phyloP scores from a whole-genome alignment of 768 basidiomycete genomes.

The Trametes cubensis region DNA sequence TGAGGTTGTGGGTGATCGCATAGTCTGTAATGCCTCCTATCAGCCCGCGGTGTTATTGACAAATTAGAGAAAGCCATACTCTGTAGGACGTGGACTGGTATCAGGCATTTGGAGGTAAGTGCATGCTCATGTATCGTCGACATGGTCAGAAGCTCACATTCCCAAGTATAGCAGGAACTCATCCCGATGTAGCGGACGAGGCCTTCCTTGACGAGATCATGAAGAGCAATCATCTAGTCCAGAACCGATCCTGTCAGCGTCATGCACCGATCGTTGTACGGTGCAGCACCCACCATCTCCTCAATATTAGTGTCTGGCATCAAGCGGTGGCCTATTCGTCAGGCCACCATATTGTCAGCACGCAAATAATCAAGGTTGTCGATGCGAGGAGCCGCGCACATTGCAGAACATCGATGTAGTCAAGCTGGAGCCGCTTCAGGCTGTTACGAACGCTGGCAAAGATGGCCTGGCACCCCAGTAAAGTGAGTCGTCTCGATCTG shows the following conservation, averaged over 20 bases:
- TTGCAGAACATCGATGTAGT: constrained; percentile 52
- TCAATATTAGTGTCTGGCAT: constrained; percentile 42
- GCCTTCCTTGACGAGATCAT: constrained; percentile 46
- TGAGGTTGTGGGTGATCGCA: constrained; percentile 42
- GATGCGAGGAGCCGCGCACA: constrained; percentile 12
- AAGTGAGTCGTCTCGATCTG: background rate
- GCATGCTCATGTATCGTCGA: background rate
- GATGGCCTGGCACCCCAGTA: constrained; percentile 53
- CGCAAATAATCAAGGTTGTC: too few relatives aligned
- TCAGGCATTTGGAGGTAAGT: background rate
- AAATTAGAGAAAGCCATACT: constrained; percentile 18
- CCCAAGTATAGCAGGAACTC: constrained; percentile 37
- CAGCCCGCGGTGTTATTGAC: too few relatives aligned
- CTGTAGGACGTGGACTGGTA: constrained; percentile 34
- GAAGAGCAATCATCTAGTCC: constrained; percentile 42
- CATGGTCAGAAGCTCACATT: constrained; percentile 28
- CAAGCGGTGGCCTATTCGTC: constrained; percentile 26
- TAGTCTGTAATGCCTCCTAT: constrained; percentile 41
- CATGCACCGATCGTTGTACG: background rate
- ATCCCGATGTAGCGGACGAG: constrained; percentile 43
- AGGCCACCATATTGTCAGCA: too few relatives aligned
- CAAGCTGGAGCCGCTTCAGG: constrained; percentile 66
- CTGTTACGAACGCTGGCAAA: constrained; percentile 67
- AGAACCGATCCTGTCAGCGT: background rate
- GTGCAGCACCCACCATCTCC: constrained; percentile 26